phyloP scores from a whole-genome alignment of 345 rosid species.

The Acer yangbiense region DNA sequence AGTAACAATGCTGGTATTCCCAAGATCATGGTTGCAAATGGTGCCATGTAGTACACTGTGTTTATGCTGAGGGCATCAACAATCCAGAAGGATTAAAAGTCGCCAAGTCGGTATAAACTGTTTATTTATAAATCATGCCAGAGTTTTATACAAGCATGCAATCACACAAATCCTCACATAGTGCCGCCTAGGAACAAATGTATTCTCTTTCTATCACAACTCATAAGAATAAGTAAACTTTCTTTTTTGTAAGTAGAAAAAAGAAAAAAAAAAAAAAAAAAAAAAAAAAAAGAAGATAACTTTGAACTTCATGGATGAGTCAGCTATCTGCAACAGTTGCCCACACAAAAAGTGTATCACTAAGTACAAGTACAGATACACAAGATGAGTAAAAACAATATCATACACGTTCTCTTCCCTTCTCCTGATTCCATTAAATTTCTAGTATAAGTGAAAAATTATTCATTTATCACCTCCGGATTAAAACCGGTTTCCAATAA shows the following conservation, averaged over 20 bases:
- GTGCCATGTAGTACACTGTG: constrained; percentile 99
- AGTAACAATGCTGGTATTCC: constrained; percentile 82
- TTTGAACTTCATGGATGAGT: background rate
- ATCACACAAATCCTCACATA: constrained; percentile 3
- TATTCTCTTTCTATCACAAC: background rate
- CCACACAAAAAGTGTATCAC: too few relatives aligned
- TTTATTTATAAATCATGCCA: background rate
- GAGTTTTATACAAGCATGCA: background rate
- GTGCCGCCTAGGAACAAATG: background rate
- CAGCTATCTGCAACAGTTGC: background rate
- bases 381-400: too few relatives aligned
- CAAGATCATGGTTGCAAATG: constrained; percentile 93
- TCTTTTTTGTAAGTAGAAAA: background rate
- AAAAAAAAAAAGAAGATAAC: background rate
- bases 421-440: too few relatives aligned
- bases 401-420: too few relatives aligned
- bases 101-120: constrained; percentile 9
- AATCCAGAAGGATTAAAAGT: constrained; percentile 13
- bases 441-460: too few relatives aligned
- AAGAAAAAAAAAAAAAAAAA: too few relatives aligned
- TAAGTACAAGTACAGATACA: too few relatives aligned
- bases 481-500: too few relatives aligned
- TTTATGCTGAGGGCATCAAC: constrained; percentile 55
- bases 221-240: background rate
- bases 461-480: too few relatives aligned